phyloP scores from a whole-genome alignment of 2,329 filamentous ascomycete species.

The Talaromyces atroroseus region DNA sequence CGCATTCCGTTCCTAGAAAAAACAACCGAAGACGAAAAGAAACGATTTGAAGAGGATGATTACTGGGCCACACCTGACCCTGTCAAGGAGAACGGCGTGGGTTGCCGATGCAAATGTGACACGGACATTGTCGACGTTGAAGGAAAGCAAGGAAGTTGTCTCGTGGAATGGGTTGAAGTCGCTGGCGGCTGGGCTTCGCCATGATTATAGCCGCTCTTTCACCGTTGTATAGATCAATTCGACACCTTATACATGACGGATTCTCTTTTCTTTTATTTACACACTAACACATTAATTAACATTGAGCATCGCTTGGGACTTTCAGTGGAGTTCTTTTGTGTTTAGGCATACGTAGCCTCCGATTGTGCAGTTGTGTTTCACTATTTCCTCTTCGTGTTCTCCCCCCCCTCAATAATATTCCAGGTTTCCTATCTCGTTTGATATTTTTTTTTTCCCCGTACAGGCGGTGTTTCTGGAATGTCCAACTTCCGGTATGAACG shows the following conservation, averaged over 20 bases:
- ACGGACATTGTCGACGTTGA: slow-evolving; percentile 97
- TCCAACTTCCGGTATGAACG: slow-evolving; percentile 1
- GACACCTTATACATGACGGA: slow-evolving; percentile 23
- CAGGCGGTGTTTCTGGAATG: slow-evolving; percentile 9
- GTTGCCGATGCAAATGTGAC: slow-evolving; percentile 93
- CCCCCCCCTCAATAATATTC: background rate
- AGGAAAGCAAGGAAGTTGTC: slow-evolving; percentile 91
- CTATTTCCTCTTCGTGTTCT: background rate
- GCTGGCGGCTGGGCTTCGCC: slow-evolving; percentile 82
- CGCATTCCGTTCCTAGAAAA: slow-evolving; percentile 74
- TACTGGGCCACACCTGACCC: slow-evolving; percentile 90
- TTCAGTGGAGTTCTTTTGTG: slow-evolving; percentile 24
- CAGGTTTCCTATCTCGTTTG: slow-evolving; percentile 4
- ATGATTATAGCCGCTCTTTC: slow-evolving; percentile 24
- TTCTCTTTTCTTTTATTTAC: slow-evolving; percentile 9
- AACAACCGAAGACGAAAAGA: slow-evolving; percentile 75
- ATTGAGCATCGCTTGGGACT: slow-evolving; percentile 29
- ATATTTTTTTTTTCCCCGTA: no score
- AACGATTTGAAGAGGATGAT: slow-evolving; percentile 83
- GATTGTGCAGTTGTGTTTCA: background rate
- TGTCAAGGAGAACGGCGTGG: slow-evolving; percentile 91
- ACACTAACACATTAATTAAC: slow-evolving; percentile 22
- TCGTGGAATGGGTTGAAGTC: slow-evolving; percentile 95
- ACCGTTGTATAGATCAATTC: slow-evolving; percentile 26
- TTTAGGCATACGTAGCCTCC: slow-evolving; percentile 18